Evolutionary conservation across 108 stramenopile species (phyloP), one percentile per base, ranked within the genome.

Genomic region (Cyclotella baltica): DNA sequence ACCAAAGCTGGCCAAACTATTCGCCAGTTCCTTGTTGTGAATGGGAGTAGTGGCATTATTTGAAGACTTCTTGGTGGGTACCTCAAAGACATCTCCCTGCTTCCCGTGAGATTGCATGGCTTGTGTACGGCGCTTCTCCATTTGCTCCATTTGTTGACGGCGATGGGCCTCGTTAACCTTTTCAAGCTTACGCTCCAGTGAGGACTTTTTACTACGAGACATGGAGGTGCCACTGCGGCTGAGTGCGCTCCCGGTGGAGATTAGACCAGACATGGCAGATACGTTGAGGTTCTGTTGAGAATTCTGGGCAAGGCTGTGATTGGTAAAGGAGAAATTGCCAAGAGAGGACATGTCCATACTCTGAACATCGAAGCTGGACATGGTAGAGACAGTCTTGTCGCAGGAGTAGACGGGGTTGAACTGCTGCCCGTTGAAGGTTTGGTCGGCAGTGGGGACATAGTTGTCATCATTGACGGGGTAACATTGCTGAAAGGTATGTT

Each of bases 171-270:
- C 64, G n/a, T 83, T 83, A 37, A 72, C 70, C 47, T 76, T 76
- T 48, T 83, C 81, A 34, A 76, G 36, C 63, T 83, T 76, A 19
- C 81, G 81, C 53, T 83, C 81, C 70, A 83, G 52, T 25, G 70
- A 36, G 0, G 70, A 72, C 65, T 61, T 73, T 35, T 65, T 65
- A n/a, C 37, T 56, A 20, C 75, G 46, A 37, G 63, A 30, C 73
- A 47, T 64, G 20, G 62, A n/a, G 23, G 50, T 20, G 34, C 73
- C 48, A 40, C 70, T 63, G 25, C 62, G 50, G 30, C 53, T 55
- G 28, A 67, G 22, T 52, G 27, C 30, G 29, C 64, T 80, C 2
- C 71, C 66, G 9, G 64, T 67, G 2, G 66, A 73, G 30, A 65
- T 72, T 20, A 80, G 52, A 6, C 58, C 68, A 15, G 73, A 64